Conservation (phyloP, 805 yeast species). For the Teunomyces stri region DNA sequence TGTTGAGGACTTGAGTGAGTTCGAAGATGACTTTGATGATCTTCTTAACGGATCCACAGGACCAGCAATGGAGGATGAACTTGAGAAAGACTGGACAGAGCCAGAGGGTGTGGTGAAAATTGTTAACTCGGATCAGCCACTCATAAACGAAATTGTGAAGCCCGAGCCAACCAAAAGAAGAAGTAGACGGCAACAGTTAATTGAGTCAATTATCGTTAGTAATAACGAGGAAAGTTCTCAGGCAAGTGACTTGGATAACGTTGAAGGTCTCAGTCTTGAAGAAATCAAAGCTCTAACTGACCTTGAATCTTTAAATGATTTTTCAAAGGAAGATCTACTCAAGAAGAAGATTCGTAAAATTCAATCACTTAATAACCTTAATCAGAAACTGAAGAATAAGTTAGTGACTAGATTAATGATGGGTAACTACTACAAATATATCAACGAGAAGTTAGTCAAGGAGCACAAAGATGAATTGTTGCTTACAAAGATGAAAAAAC, state of each 20-base stretch:
- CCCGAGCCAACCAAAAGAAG: conserved; percentile 31
- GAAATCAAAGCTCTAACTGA: conserved; percentile 37
- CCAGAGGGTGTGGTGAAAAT: conserved; percentile 56
- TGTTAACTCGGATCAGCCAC: conserved; percentile 45
- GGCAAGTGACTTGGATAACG: conserved; percentile 27
- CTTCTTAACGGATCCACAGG: conserved; percentile 7
- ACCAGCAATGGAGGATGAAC: conserved; percentile 9
- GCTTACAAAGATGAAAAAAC: conserved; percentile 12
- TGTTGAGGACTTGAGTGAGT: conserved; percentile 41
- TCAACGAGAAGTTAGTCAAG: conserved; percentile 25
- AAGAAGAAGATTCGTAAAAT: conserved; percentile 51
- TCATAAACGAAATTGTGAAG: conserved; percentile 50
- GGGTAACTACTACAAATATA: conserved; percentile 57
- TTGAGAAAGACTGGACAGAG: conserved; percentile 35
- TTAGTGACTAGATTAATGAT: conserved; percentile 66
- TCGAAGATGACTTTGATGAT: conserved; percentile 23
- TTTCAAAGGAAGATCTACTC: conserved; percentile 37
- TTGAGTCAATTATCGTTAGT: not conserved
- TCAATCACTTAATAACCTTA: conserved; percentile 33
- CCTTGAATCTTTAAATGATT: conserved; percentile 35
- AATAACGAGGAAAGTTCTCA: conserved; percentile 12
- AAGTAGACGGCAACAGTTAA: conserved; percentile 1
- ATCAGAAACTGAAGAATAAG: conserved; percentile 44
- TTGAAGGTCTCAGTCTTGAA: conserved; percentile 36
- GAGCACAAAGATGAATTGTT: conserved; percentile 3